Evolutionary conservation across 1,284 basidiomycete genomes (phyloP).

Genomic region (Bondarzewia mesenterica): DNA sequence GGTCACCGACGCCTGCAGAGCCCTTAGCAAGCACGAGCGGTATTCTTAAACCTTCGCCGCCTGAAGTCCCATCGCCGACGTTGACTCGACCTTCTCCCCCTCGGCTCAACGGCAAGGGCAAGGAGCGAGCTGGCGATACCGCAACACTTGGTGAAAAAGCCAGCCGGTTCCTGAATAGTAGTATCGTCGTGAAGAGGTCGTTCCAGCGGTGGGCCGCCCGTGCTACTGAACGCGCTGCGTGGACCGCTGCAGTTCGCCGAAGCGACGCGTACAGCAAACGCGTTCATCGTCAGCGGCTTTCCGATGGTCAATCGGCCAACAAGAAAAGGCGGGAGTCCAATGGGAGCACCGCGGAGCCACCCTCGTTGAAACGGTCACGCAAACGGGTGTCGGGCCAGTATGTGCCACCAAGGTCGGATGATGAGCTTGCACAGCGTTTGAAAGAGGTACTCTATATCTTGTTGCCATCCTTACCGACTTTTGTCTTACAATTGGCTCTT

Average conservation of each 20-base stretch:
- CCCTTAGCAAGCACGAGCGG: neutral
- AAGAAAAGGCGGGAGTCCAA: conserved; percentile 11
- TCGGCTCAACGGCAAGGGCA: conserved; percentile 21
- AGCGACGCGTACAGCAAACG: conserved; percentile 53
- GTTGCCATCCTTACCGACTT: neutral
- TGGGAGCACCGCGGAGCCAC: neutral
- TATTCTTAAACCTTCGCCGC: too few species aligned
- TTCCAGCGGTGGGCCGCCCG: conserved; percentile 38
- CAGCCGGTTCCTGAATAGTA: conserved; percentile 28
- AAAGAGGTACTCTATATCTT: conserved; percentile 42
- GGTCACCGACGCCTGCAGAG: conserved; percentile 1
- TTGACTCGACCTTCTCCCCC: too few species aligned
- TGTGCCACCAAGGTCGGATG: conserved; percentile 46
- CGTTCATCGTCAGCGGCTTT: conserved; percentile 24
- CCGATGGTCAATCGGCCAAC: conserved; percentile 18
- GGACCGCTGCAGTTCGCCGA: conserved; percentile 49
- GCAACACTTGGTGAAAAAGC: conserved; percentile 21
- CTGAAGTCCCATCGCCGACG: neutral
- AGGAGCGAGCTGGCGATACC: conserved; percentile 17
- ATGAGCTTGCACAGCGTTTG: conserved; percentile 53
- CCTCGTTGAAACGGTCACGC: neutral
- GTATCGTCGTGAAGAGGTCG: conserved; percentile 22
- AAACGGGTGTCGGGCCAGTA: conserved; percentile 21
- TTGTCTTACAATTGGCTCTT: conserved; percentile 1
- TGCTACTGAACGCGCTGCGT: conserved; percentile 36